Percentiles rank a stretch among this genome's conserved stretches.
Evolutionary conservation across 2,329 filamentous ascomycete genomes (phyloP).

Genomic region (Camptophora hylomeconis): DNA sequence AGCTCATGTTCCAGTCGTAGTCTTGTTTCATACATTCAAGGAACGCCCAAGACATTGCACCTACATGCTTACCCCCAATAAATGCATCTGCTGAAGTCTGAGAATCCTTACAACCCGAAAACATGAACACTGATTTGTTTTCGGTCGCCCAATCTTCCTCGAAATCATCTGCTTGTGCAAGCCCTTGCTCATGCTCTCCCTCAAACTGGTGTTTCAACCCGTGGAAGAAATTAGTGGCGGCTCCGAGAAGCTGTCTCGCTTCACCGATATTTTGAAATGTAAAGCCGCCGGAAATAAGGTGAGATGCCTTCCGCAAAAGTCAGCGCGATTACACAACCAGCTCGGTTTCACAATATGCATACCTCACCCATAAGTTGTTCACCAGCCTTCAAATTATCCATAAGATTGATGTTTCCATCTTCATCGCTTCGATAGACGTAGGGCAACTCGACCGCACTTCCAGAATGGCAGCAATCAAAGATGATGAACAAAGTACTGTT

Average conservation of each 20-base stretch:
- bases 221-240: slow-evolving; percentile 41
- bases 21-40: slow-evolving; percentile 16
- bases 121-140: slow-evolving; percentile 38
- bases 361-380: slow-evolving; percentile 35
- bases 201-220: slow-evolving; percentile 25
- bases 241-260: slow-evolving; percentile 39
- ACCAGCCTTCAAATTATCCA: slow-evolving; percentile 43
- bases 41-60: slow-evolving; percentile 17
- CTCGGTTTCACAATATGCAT: too few species aligned
- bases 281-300: slow-evolving; percentile 39
- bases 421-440: slow-evolving; percentile 45
- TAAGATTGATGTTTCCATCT: slow-evolving; percentile 42
- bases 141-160: slow-evolving; percentile 33
- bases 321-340: too few species aligned
- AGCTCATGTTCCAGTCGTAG: slow-evolving; percentile 12
- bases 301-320: slow-evolving; percentile 32
- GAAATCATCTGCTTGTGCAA: slow-evolving; percentile 25
- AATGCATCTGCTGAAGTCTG: slow-evolving; percentile 38
- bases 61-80: slow-evolving; percentile 27
- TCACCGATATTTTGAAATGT: slow-evolving; percentile 28
- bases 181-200: slow-evolving; percentile 31
- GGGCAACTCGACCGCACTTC: slow-evolving; percentile 45
- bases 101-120: slow-evolving; percentile 37
- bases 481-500: slow-evolving; percentile 21
- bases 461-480: slow-evolving; percentile 51